phyloP scores from a whole-genome alignment of 1,284 basidiomycete genomes.

The Kwoniella shivajii region DNA sequence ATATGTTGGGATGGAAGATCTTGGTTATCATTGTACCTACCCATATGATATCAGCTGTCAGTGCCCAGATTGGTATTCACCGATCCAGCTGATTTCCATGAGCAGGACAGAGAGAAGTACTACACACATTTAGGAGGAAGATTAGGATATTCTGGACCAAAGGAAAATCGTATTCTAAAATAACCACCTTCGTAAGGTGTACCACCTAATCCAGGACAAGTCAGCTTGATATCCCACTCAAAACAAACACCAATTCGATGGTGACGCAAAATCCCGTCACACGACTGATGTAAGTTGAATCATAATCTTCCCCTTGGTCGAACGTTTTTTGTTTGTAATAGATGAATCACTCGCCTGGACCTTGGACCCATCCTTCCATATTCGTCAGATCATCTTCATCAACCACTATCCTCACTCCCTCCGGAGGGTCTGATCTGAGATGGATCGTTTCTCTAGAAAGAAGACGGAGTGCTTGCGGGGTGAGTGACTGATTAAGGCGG shows the following conservation, averaged over 20 bases:
- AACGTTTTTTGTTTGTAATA: not conserved
- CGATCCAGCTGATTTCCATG: not conserved
- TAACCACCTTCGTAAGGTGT: conserved; percentile 92
- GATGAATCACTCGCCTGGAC: conserved; percentile 41
- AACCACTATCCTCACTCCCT: conserved; percentile 80
- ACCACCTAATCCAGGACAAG: conserved; percentile 60
- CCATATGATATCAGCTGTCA: not conserved
- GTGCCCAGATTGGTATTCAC: not conserved
- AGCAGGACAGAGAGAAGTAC: not conserved
- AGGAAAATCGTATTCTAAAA: conserved; percentile 82
- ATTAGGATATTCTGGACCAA: conserved; percentile 81
- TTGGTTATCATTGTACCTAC: conserved; percentile 85
- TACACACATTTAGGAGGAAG: conserved; percentile 85
- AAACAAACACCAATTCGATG: not conserved
- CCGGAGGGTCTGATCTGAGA: conserved; percentile 75
- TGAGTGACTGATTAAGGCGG: conserved; percentile 51
- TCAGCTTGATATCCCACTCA: not conserved
- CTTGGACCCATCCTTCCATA: conserved; percentile 52
- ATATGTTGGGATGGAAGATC: conserved; percentile 97
- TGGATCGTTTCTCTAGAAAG: conserved; percentile 80
- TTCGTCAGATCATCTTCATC: conserved; percentile 68
- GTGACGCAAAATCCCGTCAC: not conserved
- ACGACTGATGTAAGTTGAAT: too few relatives aligned
- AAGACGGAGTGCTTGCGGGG: conserved; percentile 54
- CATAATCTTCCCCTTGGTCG: not conserved